Base-by-base conservation (phyloP, 306 rosid genomes). In the Vigna reflexopilosa region DNA sequence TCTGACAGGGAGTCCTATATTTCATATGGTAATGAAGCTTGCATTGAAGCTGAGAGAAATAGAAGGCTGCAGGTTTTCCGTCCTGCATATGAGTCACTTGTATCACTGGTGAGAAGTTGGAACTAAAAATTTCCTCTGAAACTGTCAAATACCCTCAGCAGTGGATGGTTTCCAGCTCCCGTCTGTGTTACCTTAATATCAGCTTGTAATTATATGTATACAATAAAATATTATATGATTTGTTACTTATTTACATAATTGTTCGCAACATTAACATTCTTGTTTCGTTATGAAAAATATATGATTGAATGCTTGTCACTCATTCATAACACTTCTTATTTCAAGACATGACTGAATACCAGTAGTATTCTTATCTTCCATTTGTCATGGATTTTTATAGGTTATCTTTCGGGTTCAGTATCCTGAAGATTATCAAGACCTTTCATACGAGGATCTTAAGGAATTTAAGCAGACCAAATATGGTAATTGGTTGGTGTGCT, bases 381-480 rank as follows among this genome's bases (percentile, higher is more conserved):
- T 77, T 71, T 77, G 55, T 86, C 44, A 72, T 76, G 83, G 68
- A 69, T 63, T 72, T 83, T 81, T 77, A 15, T 93, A 96, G 99
- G 98, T 96, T 76, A 91, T 97, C 83, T 90, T 87, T 81, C 90
- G 98, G 72, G 97, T 96, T 84, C 97, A 96, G 81, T 96, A 96
- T 83, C 99, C 98, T 83, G 93, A 86, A 86, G 99, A 93, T 83
- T 85, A 90, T 86, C 97, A 88, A 84, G 93, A 87, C 83, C 97
- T 93, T 85, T 90, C 98, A 63, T 84, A 85, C 26, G 99, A 96
- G 88, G 99, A 96, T 81, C 96, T 90, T 76, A 93, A 90, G 87
- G 99, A 96, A 73, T 93, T 96, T 80, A 93, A 93, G 84, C 99
- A 96, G 79, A 96, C 98, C 52, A 91, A 94, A 96, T 96, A 93